These are phyloP conservation scores for Rhizopogon vesiculosus DNA, from an alignment of 768 basidiomycete species.

Conservation along the genomic window DNA sequence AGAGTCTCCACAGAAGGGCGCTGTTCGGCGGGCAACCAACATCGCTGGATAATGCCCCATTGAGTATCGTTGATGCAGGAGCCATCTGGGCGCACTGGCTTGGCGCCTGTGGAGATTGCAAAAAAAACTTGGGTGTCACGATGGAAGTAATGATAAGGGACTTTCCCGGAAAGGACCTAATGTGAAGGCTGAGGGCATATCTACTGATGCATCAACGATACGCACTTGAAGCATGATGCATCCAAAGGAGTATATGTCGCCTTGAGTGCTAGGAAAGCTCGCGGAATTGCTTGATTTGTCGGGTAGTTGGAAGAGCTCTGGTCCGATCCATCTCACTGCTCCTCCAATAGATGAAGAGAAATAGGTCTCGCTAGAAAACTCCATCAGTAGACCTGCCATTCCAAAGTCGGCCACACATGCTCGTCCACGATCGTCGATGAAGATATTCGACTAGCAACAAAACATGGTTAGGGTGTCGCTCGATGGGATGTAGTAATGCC, in stretches of 20 bases:
- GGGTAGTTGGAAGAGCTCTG: slow-evolving; percentile 1
- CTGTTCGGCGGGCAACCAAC: slow-evolving; percentile 13
- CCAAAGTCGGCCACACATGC: slow-evolving; percentile 3
- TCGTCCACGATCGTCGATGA: slow-evolving; percentile 5
- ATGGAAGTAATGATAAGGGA: slow-evolving; percentile 16
- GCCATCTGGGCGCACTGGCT: slow-evolving; percentile 1
- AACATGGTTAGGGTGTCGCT: not conserved
- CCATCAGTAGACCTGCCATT: slow-evolving; percentile 1
- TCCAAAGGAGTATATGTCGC: slow-evolving; percentile 14
- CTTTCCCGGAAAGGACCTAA: slow-evolving; percentile 10
- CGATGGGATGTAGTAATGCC: not conserved
- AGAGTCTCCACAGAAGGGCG: not conserved
- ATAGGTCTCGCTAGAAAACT: slow-evolving; percentile 7
- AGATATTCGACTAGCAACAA: slow-evolving; percentile 3
- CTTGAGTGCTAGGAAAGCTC: not conserved
- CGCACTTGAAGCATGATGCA: slow-evolving; percentile 20
- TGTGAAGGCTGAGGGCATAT: not conserved
- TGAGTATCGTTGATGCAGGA: not conserved
- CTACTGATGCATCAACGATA: slow-evolving; percentile 21
- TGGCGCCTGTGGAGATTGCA: slow-evolving; percentile 7
- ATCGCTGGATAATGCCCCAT: slow-evolving; percentile 8
- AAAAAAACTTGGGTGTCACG: slow-evolving; percentile 16
- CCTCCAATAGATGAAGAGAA: not conserved
- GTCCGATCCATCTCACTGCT: slow-evolving; percentile 6
- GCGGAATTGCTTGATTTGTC: not conserved